Percentiles rank a stretch among this genome's conserved stretches.
Evolutionary conservation across 208 protist species (phyloP).

Genomic region (Zelonia costaricensis): DNA sequence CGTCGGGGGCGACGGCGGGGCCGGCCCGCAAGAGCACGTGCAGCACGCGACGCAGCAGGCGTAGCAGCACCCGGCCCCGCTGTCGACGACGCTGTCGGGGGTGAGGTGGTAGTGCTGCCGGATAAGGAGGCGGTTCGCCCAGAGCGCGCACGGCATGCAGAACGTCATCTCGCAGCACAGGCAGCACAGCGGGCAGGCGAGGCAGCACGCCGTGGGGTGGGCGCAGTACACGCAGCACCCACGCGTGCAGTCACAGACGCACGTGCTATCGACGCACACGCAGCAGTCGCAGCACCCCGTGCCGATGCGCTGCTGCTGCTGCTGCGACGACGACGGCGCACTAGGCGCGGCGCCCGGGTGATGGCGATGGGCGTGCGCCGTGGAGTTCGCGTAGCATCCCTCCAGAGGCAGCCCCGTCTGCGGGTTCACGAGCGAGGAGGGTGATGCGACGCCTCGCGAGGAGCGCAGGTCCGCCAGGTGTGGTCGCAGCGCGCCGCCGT

Average conservation of each 20-base stretch:
- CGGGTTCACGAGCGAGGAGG: conserved; percentile 23
- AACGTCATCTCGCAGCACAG: conserved; percentile 44
- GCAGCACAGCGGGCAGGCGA: conserved; percentile 33
- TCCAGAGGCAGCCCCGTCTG: conserved; percentile 34
- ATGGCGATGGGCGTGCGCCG: neutral
- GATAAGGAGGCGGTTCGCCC: conserved; percentile 49
- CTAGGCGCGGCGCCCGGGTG: neutral
- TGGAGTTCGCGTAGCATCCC: conserved; percentile 37
- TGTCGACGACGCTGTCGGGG: conserved; percentile 30
- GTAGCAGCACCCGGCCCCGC: conserved; percentile 34
- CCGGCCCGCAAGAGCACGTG: conserved; percentile 7
- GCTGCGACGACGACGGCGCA: neutral
- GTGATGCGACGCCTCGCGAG: conserved; percentile 17
- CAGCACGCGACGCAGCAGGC: conserved; percentile 29
- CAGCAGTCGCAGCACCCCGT: conserved; percentile 31
- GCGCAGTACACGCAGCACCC: conserved; percentile 31
- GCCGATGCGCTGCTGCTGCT: neutral
- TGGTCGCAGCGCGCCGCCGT: neutral
- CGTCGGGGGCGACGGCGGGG: neutral
- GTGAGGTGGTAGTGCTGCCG: conserved; percentile 51
- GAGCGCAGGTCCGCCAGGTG: conserved; percentile 7
- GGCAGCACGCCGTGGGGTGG: conserved; percentile 36
- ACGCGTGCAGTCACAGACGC: conserved; percentile 10
- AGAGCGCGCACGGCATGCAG: conserved; percentile 49
- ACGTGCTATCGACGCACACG: conserved; percentile 13